phyloP scores from a whole-genome alignment of 1,139 yeast genomes.

The Komagataea norvegica region DNA sequence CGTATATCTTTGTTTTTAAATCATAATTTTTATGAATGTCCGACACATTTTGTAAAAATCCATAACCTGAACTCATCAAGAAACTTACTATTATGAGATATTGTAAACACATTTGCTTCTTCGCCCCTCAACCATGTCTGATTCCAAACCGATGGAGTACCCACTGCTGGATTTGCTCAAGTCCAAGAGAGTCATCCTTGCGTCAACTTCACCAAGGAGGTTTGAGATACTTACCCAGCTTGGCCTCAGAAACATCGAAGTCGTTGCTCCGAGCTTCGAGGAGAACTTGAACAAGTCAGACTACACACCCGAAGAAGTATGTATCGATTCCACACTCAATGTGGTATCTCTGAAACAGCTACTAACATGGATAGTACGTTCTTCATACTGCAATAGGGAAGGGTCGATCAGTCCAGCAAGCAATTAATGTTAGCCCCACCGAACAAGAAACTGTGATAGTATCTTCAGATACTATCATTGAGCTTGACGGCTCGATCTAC shows the following conservation, averaged over 20 bases:
- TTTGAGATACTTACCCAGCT: conserved; percentile 61
- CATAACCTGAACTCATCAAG: too few species aligned
- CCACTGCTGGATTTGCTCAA: conserved; percentile 32
- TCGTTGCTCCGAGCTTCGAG: conserved; percentile 58
- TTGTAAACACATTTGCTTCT: not conserved
- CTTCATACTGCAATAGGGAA: conserved; percentile 64
- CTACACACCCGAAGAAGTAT: conserved; percentile 41
- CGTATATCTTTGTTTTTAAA: too few species aligned
- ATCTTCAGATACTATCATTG: conserved; percentile 82
- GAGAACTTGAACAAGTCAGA: conserved; percentile 63
- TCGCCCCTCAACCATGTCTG: conserved; percentile 1
- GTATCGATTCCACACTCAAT: conserved; percentile 9
- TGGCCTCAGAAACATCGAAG: conserved; percentile 47
- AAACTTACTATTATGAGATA: not conserved
- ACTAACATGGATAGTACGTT: conserved; percentile 46
- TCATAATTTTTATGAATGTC: too few species aligned
- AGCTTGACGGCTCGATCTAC: conserved; percentile 51
- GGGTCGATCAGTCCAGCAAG: conserved; percentile 54
- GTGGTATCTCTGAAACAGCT: not conserved
- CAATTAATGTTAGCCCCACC: conserved; percentile 17
- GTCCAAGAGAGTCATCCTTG: conserved; percentile 49
- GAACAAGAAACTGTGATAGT: conserved; percentile 42
- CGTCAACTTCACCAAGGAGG: conserved; percentile 83
- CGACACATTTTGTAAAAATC: too few species aligned
- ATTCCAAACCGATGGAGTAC: conserved; percentile 28